A percentile compares a stretch with the other conserved stretches of the same genome.
phyloP scores from a whole-genome alignment of 2,329 filamentous ascomycete species.

The Orbilia blumenaviensis region DNA sequence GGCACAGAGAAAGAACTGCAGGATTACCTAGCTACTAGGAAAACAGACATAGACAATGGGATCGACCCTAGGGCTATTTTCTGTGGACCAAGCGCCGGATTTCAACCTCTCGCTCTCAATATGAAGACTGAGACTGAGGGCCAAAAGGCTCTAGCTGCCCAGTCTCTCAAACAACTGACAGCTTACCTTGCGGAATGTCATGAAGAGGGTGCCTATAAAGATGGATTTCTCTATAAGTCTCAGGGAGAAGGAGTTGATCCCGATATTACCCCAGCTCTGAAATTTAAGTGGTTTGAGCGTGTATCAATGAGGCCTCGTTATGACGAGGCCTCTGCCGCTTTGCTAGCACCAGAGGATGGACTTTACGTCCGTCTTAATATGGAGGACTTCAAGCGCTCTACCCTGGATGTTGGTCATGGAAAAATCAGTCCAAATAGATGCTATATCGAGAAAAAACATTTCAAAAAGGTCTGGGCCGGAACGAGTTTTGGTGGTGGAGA shows the following conservation, averaged over 20 bases:
- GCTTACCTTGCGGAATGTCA: neutral
- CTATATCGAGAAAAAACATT: constrained; percentile 12
- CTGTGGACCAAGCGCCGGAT: neutral
- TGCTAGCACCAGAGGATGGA: neutral
- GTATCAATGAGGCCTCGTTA: neutral
- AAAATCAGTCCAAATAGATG: neutral
- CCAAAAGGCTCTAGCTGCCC: too few species aligned
- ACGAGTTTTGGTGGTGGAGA: neutral
- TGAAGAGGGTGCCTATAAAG: neutral
- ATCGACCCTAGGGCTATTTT: neutral
- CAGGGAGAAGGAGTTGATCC: neutral
- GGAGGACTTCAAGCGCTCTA: neutral
- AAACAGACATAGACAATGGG: neutral
- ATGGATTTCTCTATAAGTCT: neutral
- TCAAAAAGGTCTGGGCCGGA: neutral
- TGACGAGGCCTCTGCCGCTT: neutral
- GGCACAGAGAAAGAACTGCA: neutral
- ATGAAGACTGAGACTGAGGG: too few species aligned
- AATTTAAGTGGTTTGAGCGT: neutral
- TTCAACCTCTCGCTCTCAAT: neutral
- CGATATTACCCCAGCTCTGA: neutral
- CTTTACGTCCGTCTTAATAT: constrained; percentile 8
- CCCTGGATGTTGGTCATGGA: neutral
- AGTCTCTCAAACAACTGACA: too few species aligned
- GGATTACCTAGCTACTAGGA: neutral